phyloP scores from a whole-genome alignment of 768 basidiomycete species.

The Tephrocybe sp. region DNA sequence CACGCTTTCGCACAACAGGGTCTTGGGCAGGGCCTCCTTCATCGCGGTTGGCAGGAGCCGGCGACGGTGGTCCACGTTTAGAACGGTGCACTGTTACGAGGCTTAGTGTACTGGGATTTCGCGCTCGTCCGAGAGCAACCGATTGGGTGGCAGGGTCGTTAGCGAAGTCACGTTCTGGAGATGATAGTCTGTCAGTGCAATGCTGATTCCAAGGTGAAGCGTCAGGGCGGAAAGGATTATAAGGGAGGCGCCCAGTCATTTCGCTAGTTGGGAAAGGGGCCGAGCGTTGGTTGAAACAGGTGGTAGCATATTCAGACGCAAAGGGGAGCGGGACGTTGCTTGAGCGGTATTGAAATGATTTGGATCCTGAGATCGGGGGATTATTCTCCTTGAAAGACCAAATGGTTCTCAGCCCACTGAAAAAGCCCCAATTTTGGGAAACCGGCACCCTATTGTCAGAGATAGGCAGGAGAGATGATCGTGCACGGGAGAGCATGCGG shows the following conservation, averaged over 20 bases:
- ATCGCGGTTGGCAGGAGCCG: not conserved
- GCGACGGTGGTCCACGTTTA: constrained; percentile 9
- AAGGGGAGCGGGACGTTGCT: not conserved
- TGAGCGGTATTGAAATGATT: not conserved
- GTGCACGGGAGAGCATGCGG: not conserved
- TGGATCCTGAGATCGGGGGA: not conserved
- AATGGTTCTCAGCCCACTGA: not conserved
- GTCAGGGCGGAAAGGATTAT: not conserved
- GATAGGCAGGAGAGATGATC: not conserved
- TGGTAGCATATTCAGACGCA: not conserved
- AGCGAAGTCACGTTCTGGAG: no score
- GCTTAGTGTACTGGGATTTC: not conserved
- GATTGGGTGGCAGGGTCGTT: no score
- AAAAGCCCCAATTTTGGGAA: not conserved
- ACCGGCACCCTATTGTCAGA: not conserved
- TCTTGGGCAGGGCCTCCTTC: not conserved
- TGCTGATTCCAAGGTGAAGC: not conserved
- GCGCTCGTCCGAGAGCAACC: no score
- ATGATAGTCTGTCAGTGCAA: no score
- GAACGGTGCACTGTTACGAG: not conserved
- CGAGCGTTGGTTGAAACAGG: not conserved
- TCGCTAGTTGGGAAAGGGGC: not conserved
- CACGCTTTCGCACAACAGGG: constrained; percentile 7
- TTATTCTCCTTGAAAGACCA: not conserved
- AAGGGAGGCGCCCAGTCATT: not conserved